Evolutionary conservation across 805 yeast genomes (phyloP), one percentile per base, ranked within the genome.

Genomic region (Brettanomyces nanus): DNA sequence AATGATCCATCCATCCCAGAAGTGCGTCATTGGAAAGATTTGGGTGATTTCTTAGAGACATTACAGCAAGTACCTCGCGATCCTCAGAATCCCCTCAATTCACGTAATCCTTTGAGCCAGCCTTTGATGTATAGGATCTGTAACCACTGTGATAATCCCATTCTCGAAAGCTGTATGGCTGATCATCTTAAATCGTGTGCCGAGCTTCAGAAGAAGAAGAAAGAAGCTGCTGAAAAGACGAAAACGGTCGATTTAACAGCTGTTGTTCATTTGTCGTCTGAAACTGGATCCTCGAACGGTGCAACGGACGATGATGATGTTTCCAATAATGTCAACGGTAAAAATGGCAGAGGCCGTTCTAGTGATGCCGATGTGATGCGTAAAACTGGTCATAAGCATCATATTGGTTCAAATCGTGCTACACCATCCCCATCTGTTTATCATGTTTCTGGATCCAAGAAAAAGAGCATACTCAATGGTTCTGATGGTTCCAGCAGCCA

Each of bases 111-210:
- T 3, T 51, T 72, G 18, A 50, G 50, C 11, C 55, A 56, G 10
- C 63, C 66, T 1, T 33, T 69, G 4, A 60, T 61, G 22, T 72
- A 71, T 44, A 53, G 72, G 28, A 63, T 69, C 34, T 72, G 78
- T 49, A 69, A 66, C 36, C 53, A 54, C 35, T 72, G 78, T 47
- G 61, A 61, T 31, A 59, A 65, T 37, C 77, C 77, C 2, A 58
- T 71, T 1, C 46, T 70, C 18, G 62, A 58, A 25, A 44, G 53
- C 2, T 52, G 56, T 40, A 42, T 72, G 19, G 56, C 58, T 1
- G 53, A 51, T 17, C 77, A 73, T 50, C 54, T 71, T 10, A 48
- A 45, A 13, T 39, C 38, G 28, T 73, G 77, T 46, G 48, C 60
- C 3, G 58, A 57, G 27, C 46, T 43, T 49, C 62, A 59, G 51